Conservation (phyloP, 768 basidiomycete genomes). For the Amanita molliuscula region DNA sequence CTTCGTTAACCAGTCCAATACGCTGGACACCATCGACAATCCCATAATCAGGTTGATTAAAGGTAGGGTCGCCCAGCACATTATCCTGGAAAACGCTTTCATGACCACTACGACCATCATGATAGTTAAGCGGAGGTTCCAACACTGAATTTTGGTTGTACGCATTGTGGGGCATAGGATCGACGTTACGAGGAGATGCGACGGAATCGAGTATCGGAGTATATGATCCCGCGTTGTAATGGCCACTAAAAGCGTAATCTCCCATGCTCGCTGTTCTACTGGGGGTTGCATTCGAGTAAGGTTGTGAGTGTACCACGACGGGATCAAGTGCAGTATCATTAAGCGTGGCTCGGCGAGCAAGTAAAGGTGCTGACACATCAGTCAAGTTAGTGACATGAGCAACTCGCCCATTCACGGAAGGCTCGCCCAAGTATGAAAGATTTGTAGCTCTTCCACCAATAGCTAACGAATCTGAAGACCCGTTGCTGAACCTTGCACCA, state of each 20-base stretch:
- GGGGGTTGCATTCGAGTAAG: conserved; percentile 20
- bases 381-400: conserved; percentile 14
- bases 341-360: conserved; percentile 25
- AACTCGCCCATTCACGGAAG: conserved; percentile 10
- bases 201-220: conserved; percentile 11
- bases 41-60: conserved; percentile 4
- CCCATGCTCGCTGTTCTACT: conserved; percentile 19
- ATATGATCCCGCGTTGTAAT: conserved; percentile 21
- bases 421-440: conserved; percentile 26
- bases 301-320: conserved; percentile 17
- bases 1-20: not conserved
- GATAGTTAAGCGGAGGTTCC: not conserved
- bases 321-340: conserved; percentile 31
- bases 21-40: not conserved
- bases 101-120: not conserved
- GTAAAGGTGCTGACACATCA: conserved; percentile 19
- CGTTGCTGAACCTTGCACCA: conserved; percentile 49
- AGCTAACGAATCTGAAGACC: conserved; percentile 57
- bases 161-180: conserved; percentile 5
- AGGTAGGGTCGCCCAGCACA: not conserved
- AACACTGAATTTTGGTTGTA: conserved; percentile 3
- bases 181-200: conserved; percentile 9
- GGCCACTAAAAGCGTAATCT: conserved; percentile 24
- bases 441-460: conserved; percentile 39
- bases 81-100: conserved; percentile 5